Evolutionary conservation across 129 eudicot species (phyloP), one percentile per base, ranked within the genome.

Genomic region (Lactuca sativa): DNA sequence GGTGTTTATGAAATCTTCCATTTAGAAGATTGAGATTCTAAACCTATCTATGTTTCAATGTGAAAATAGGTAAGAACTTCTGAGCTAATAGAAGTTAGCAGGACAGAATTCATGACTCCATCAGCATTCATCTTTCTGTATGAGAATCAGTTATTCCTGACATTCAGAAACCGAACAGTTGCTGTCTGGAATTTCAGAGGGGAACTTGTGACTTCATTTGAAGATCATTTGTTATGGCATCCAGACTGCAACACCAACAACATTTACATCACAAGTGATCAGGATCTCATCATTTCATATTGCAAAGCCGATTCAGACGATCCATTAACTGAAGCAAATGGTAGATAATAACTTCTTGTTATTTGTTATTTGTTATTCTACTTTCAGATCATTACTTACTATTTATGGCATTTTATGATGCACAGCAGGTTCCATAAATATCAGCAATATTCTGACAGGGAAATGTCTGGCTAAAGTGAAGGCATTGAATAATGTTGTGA

Each of bases 121-220:
- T 90, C 97, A 11, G 97, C 95, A 56, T 90, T 90, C 71, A 90
- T 90, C 33, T 90, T 90, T 77, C 78, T 90, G 16, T 90, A 90
- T 34, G 97, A 90, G 77, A 90, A 90, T 71, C 95, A 90, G 72
- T 72, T 90, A 37, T 90, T 90, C 79, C 53, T 90, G 76, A 90
- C 97, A 33, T 90, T 90, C 72, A 81, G 95, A 80, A 83, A 90
- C 69, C 78, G 95, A 47, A 90, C 87, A 0, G 95, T 90, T 52
- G 91, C 95, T 31, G 97, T 90, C 21, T 90, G 97, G 97, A 90
- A 90, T 74, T 90, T 87, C 75, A 84, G 91, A 32, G 97, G 97
- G 69, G 95, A 90, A 82, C 87, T 90, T 37, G 95, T 90, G 47
- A 90, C 97, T 31, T 90, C 95, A 14, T 90, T 90, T 61, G 97